Evolutionary conservation across 306 rosid genomes (phyloP).

Genomic region (Hippophae rhamnoides): DNA sequence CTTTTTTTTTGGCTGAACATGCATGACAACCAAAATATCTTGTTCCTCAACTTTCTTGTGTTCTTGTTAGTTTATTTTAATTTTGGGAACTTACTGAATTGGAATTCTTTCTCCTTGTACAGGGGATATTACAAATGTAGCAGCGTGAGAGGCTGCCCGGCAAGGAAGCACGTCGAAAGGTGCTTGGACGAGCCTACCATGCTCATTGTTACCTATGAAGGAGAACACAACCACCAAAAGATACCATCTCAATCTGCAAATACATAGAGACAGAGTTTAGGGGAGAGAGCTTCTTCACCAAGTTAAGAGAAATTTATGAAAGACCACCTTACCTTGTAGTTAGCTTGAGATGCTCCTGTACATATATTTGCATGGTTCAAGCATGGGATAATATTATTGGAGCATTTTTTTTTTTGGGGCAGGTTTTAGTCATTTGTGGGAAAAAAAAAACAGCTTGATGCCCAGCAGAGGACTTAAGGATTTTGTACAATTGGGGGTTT

Average conservation of each 20-base stretch:
- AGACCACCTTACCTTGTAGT: slow-evolving; percentile 13
- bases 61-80: slow-evolving; percentile 1
- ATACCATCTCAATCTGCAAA: slow-evolving; percentile 72
- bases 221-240: slow-evolving; percentile 87
- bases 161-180: slow-evolving; percentile 96
- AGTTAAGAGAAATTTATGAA: slow-evolving; percentile 18
- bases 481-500: slow-evolving; percentile 47
- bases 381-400: slow-evolving; percentile 26
- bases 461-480: slow-evolving; percentile 13
- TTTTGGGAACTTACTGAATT: slow-evolving; percentile 10
- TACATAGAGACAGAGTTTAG: slow-evolving; percentile 28
- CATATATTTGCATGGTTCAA: slow-evolving; percentile 47
- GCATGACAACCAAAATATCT: background rate
- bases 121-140: slow-evolving; percentile 99
- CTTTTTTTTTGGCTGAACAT: too few relatives aligned
- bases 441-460: slow-evolving; percentile 16
- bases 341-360: slow-evolving; percentile 59
- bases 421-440: slow-evolving; percentile 21
- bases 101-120: slow-evolving; percentile 9
- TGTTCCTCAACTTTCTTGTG: background rate
- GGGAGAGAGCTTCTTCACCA: slow-evolving; percentile 24
- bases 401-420: slow-evolving; percentile 19
- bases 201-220: slow-evolving; percentile 94
- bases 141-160: slow-evolving; percentile 99
- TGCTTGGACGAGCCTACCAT: slow-evolving; percentile 89